Percentiles rank a stretch among this genome's conserved stretches.
Conservation (phyloP, 179 eudicot species). For the Vitellaria paradoxa region DNA sequence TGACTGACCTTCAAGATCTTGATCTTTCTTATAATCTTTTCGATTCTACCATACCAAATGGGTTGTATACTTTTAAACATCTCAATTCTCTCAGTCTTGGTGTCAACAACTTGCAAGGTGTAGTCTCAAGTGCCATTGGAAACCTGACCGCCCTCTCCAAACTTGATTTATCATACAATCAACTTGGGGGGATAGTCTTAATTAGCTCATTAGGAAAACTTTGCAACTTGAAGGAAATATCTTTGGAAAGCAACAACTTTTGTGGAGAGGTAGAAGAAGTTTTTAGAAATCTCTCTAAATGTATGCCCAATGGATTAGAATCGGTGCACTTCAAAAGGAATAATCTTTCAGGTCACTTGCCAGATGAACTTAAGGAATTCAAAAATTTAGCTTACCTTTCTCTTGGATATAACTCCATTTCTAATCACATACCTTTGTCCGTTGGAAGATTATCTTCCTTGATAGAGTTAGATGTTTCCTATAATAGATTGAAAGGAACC, state of each 20-base stretch:
- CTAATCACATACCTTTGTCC: constrained; percentile 5
- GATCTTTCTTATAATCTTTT: background rate
- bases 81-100: background rate
- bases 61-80: background rate
- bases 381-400: background rate
- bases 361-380: background rate
- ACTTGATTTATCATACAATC: background rate
- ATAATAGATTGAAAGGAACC: constrained; percentile 3
- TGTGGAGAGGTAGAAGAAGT: background rate
- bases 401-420: background rate
- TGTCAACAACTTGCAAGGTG: background rate
- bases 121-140: background rate
- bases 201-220: background rate
- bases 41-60: background rate
- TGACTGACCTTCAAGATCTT: background rate
- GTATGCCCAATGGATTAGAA: background rate
- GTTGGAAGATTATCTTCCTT: constrained; percentile 12
- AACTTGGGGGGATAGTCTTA: background rate
- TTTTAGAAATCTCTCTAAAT: background rate
- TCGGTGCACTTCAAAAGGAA: background rate
- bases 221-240: background rate
- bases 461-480: background rate
- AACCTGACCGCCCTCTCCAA: background rate
- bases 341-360: background rate
- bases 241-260: background rate